Evolutionary conservation across 805 yeast species (phyloP).

Genomic region (Cyberlindnera saturnus): DNA sequence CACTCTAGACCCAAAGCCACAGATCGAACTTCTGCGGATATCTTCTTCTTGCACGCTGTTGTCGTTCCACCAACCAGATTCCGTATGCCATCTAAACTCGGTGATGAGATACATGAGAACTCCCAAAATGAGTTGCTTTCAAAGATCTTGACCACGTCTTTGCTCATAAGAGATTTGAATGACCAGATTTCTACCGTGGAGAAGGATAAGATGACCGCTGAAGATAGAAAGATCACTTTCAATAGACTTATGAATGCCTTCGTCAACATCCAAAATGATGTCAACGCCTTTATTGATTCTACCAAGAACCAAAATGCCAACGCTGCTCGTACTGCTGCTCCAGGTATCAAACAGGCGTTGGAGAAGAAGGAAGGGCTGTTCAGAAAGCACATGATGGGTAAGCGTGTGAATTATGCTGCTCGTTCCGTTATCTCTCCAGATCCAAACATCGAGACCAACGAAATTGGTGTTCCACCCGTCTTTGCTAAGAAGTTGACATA

Average conservation of each 20-base stretch:
- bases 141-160: conserved; percentile 70
- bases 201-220: conserved; percentile 53
- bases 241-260: conserved; percentile 93
- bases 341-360: conserved; percentile 95
- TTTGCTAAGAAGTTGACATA: conserved; percentile 93
- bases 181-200: conserved; percentile 67
- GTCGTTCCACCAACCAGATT: conserved; percentile 96
- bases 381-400: conserved; percentile 99
- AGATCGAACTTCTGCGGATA: conserved; percentile 55
- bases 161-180: conserved; percentile 82
- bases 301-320: conserved; percentile 76
- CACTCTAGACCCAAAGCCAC: conserved; percentile 65
- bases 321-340: conserved; percentile 62
- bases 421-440: conserved; percentile 99
- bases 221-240: conserved; percentile 71
- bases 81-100: conserved; percentile 92
- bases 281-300: conserved; percentile 87
- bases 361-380: conserved; percentile 98
- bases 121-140: conserved; percentile 85
- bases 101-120: conserved; percentile 94
- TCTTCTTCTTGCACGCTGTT: conserved; percentile 83
- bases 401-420: conserved; percentile 98
- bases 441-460: conserved; percentile 95
- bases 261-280: conserved; percentile 92
- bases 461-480: conserved; percentile 98